Conservation (phyloP, 345 rosid species). For the Anastatica hierochuntica region DNA sequence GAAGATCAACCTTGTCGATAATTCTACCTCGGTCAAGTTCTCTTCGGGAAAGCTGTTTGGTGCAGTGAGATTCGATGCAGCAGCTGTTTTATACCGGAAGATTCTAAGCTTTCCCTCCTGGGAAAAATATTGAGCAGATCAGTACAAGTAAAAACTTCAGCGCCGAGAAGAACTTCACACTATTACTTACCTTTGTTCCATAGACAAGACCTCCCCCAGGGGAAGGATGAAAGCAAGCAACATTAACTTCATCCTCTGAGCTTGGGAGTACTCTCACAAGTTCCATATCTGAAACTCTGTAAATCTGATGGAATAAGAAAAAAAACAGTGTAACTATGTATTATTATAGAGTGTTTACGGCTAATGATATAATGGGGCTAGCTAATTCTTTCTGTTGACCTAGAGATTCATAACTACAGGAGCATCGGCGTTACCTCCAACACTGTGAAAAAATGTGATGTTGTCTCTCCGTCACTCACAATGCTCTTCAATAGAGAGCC, state of each 20-base stretch:
- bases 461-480: constrained; percentile 44
- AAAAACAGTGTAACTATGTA: too few species aligned
- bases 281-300: constrained; percentile 90
- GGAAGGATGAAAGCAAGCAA: constrained; percentile 92
- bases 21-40: constrained; percentile 52
- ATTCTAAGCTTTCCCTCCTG: constrained; percentile 94
- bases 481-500: constrained; percentile 61
- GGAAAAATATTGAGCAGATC: neutral
- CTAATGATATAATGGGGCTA: too few species aligned
- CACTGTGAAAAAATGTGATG: constrained; percentile 49
- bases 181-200: constrained; percentile 72
- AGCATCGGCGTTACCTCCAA: constrained; percentile 34
- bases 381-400: too few species aligned
- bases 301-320: too few species aligned
- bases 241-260: constrained; percentile 96
- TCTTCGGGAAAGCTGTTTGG: constrained; percentile 39
- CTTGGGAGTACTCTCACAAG: constrained; percentile 87
- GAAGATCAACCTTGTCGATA: constrained; percentile 25
- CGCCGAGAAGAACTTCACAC: too few species aligned
- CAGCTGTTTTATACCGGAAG: constrained; percentile 53
- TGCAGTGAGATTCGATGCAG: constrained; percentile 31
- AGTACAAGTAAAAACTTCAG: too few species aligned
- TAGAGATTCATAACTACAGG: too few species aligned
- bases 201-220: constrained; percentile 77
- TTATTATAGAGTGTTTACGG: too few species aligned